Conservation (phyloP, 306 rosid genomes). For the Dicorynia guianensis region DNA sequence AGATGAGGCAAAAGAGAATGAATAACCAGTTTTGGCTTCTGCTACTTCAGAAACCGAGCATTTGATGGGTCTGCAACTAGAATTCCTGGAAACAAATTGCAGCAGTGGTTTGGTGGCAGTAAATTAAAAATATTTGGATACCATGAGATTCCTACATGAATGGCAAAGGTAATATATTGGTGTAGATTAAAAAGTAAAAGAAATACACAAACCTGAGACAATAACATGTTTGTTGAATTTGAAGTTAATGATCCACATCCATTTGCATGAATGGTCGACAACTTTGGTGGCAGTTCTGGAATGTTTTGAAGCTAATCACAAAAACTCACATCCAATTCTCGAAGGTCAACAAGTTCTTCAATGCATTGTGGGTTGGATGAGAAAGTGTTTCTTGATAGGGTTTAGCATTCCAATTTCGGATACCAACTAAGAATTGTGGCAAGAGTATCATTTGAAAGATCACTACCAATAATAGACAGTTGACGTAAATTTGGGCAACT, state of each 20-base stretch:
- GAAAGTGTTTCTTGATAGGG: not conserved
- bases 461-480: not conserved
- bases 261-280: not conserved
- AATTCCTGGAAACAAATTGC: conserved; percentile 41
- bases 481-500: not conserved
- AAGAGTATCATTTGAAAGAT: conserved; percentile 33
- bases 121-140: not conserved
- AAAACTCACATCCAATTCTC: not conserved
- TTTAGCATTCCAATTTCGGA: not conserved
- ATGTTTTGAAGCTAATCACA: conserved; percentile 17
- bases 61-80: conserved; percentile 49
- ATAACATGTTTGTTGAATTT: conserved; percentile 18
- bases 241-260: not conserved
- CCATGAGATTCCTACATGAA: conserved; percentile 4
- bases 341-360: conserved; percentile 16
- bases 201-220: conserved; percentile 18
- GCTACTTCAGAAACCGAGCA: conserved; percentile 83
- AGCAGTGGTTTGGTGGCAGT: conserved; percentile 47
- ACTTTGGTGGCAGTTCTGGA: conserved; percentile 11
- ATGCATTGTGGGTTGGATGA: conserved; percentile 30
- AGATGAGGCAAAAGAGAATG: not conserved
- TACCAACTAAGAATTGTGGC: not conserved
- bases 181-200: not conserved
- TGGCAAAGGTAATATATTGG: not conserved
- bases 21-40: conserved; percentile 63